A percentile compares a stretch with the other conserved stretches of the same genome.
Conservation (phyloP, 78 protist genomes). For the Anaeramoeba flamelloides region DNA sequence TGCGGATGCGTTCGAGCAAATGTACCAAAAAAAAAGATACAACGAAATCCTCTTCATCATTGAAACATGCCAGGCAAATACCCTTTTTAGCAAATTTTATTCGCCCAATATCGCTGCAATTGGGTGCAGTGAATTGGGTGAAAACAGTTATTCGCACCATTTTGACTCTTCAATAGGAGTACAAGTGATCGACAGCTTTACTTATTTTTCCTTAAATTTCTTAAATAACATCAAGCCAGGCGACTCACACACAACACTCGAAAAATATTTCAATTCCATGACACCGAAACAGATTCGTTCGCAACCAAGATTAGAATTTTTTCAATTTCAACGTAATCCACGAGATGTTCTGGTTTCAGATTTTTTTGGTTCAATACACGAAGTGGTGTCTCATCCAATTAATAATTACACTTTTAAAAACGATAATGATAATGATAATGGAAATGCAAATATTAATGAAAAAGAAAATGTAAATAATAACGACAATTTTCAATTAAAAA, state of each 20-base stretch:
- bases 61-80: slow-evolving; percentile 86
- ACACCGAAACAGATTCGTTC: too few species aligned
- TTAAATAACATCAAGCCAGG: not conserved
- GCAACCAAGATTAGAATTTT: not conserved
- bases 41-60: slow-evolving; percentile 1
- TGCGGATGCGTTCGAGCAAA: slow-evolving; percentile 60
- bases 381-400: too few species aligned
- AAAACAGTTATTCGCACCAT: not conserved
- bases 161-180: not conserved
- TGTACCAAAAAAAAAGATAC: slow-evolving; percentile 49
- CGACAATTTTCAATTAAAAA: too few species aligned
- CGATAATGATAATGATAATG: too few species aligned
- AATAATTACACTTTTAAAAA: too few species aligned
- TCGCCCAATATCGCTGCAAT: not conserved
- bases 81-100: slow-evolving; percentile 20
- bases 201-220: not conserved
- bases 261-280: too few species aligned
- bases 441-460: too few species aligned
- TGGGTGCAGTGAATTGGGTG: not conserved
- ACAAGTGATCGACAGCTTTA: not conserved
- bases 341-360: not conserved
- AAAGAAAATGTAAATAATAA: too few species aligned
- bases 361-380: slow-evolving; percentile 3
- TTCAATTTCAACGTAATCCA: not conserved
- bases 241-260: too few species aligned